A percentile compares a stretch with the other conserved stretches of the same genome.
phyloP scores from a whole-genome alignment of 2,329 filamentous ascomycete genomes.

The Penicillium sp. region DNA sequence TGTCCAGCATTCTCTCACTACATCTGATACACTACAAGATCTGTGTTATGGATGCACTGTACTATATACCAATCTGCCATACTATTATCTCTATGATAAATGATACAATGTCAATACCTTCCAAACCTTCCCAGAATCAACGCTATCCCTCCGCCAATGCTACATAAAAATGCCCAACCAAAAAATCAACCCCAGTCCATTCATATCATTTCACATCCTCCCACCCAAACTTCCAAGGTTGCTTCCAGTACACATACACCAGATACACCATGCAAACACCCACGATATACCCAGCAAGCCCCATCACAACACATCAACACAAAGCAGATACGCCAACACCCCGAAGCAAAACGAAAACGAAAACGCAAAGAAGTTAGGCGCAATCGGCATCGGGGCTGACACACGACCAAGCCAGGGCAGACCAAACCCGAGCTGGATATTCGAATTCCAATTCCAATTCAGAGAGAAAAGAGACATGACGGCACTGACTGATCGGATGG shows the following conservation, averaged over 20 bases:
- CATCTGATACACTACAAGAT: neutral
- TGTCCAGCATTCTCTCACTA: neutral
- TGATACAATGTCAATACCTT: constrained; percentile 10
- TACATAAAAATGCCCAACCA: neutral
- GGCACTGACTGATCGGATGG: constrained; percentile 8
- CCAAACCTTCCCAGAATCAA: neutral
- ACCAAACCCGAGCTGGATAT: neutral
- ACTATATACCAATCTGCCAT: constrained; percentile 10
- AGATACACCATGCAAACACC: neutral
- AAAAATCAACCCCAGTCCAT: neutral
- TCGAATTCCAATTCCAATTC: neutral
- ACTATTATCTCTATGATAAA: constrained; percentile 3
- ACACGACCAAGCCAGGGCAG: neutral
- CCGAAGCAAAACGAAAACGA: neutral
- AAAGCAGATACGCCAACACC: neutral
- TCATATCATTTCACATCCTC: neutral
- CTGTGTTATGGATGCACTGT: neutral
- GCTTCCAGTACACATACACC: neutral
- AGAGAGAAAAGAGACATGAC: constrained; percentile 2
- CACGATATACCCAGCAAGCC: neutral
- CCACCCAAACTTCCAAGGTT: neutral
- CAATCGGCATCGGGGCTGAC: neutral
- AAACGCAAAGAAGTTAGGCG: neutral
- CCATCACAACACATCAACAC: neutral
- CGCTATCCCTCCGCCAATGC: neutral